Evolutionary conservation across 176 grass and related monocot species (phyloP), one percentile per base, ranked within the genome.

Genomic region (Oryza australiensis): DNA sequence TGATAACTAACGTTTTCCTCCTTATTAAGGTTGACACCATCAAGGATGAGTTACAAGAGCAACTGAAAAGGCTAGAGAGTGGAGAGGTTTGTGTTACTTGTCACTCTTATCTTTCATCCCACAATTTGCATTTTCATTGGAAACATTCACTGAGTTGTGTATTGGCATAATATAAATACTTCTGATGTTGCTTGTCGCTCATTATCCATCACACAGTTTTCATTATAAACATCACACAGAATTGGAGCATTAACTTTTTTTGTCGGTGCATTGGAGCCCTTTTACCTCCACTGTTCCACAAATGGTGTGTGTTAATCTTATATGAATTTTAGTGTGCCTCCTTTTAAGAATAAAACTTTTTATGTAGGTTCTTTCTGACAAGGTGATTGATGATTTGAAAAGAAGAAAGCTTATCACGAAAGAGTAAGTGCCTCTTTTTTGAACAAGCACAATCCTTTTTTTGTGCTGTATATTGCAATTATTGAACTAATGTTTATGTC

Each of bases 381-480:
- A 78, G 80, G 80, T 80, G 55, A 82, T 93, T 14, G 63, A 82
- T 46, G 96, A 87, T 74, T 83, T 99, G 65, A 94, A 86, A 83
- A 90, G 74, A 90, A 94, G 96, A 85, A 91, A 99, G 46, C 93
- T 99, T 71, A 75, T 95, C 45, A 89, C 40, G 12, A 95, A 92
- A 82, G 86, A 95, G 96, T 99, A 94, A 92, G 79, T 37, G 28
- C 12, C 79, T 82, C 20, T 22, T 11, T 29, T 60, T 41, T 37
- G 7, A 72, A 37, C n/a, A 73, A 16, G 22, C 35, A 45, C 5
- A 10, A 62, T 72, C 24, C 7, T 20, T 70, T 84, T 88, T 80
- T 72, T 42, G 45, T 22, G 22, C 23, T 40, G n/a, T 83, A 70
- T 82, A 26, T 38, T 80, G 26, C 55, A 3, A 22, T 80, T 9